These are phyloP conservation scores for Dentipellis fragilis DNA, from an alignment of 768 basidiomycete species.

Conservation along the genomic window DNA sequence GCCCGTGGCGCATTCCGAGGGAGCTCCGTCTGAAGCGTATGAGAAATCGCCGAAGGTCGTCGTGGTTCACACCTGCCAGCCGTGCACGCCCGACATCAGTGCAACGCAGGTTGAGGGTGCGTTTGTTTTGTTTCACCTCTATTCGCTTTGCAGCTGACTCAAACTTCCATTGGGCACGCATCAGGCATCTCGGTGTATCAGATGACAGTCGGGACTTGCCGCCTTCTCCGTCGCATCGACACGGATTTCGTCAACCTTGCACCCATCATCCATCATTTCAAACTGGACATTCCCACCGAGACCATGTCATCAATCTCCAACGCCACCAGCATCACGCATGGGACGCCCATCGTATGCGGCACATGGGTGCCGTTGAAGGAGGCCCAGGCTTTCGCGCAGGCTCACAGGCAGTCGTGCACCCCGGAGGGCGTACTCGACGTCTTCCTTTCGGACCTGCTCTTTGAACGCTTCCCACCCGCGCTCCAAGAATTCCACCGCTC, in stretches of 20 bases:
- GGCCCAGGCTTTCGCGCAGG: slow-evolving; percentile 42
- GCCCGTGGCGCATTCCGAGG: background rate
- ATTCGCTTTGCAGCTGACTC: slow-evolving; percentile 17
- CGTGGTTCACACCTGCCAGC: slow-evolving; percentile 55
- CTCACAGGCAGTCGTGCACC: slow-evolving; percentile 25
- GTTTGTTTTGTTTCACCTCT: slow-evolving; percentile 16
- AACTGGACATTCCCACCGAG: slow-evolving; percentile 31
- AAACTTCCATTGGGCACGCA: no score
- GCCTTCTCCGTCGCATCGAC: slow-evolving; percentile 63
- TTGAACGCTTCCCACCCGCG: slow-evolving; percentile 52
- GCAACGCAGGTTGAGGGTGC: slow-evolving; percentile 65
- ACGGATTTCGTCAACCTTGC: slow-evolving; percentile 72
- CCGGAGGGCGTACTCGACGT: slow-evolving; percentile 30
- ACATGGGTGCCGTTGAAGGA: slow-evolving; percentile 60
- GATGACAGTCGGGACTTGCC: slow-evolving; percentile 43
- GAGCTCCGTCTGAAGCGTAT: background rate
- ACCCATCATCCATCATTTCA: slow-evolving; percentile 32
- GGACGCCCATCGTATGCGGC: slow-evolving; percentile 44
- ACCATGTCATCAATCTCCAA: slow-evolving; percentile 30
- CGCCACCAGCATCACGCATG: slow-evolving; percentile 41
- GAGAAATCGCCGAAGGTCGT: slow-evolving; percentile 25
- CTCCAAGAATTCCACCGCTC: slow-evolving; percentile 47
- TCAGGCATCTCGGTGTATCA: slow-evolving; percentile 65
- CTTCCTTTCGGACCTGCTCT: slow-evolving; percentile 55
- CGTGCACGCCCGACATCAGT: slow-evolving; percentile 50